Evolutionary conservation across 805 yeast genomes (phyloP).

Genomic region (Candida tallmaniae): DNA sequence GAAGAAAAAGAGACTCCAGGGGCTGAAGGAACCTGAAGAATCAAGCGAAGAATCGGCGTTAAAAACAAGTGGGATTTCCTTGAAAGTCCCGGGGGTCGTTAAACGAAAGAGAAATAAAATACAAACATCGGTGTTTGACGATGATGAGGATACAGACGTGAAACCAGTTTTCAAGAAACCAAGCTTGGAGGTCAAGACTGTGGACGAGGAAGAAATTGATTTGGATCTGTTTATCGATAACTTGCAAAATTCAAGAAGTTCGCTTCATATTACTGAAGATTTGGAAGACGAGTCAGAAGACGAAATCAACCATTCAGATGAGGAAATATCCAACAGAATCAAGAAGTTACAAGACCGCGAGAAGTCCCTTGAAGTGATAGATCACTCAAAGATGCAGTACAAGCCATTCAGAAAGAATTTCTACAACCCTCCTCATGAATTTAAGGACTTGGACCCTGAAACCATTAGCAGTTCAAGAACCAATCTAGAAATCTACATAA

Average conservation of each 20-base stretch:
- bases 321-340: conserved; percentile 32
- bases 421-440: conserved; percentile 56
- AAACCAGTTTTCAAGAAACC: conserved; percentile 6
- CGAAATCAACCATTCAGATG: conserved; percentile 20
- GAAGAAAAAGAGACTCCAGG: conserved; percentile 35
- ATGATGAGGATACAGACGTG: conserved; percentile 27
- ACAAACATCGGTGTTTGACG: conserved; percentile 15
- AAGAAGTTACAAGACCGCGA: conserved; percentile 43
- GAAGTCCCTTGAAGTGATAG: conserved; percentile 47
- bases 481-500: conserved; percentile 55
- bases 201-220: conserved; percentile 15
- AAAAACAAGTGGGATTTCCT: not conserved
- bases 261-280: conserved; percentile 1
- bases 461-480: conserved; percentile 55
- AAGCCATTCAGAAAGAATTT: conserved; percentile 57
- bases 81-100: not conserved
- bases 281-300: conserved; percentile 7
- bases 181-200: not conserved
- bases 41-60: not conserved
- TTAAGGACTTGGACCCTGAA: conserved; percentile 42
- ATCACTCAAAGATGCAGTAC: conserved; percentile 42
- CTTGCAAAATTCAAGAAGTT: conserved; percentile 1
- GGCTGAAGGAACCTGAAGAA: not conserved
- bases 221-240: conserved; percentile 9
- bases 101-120: not conserved